Evolutionary conservation across 2,329 filamentous ascomycete species (phyloP), one percentile per base, ranked within the genome.

Genomic region (Aspergillus sojae): DNA sequence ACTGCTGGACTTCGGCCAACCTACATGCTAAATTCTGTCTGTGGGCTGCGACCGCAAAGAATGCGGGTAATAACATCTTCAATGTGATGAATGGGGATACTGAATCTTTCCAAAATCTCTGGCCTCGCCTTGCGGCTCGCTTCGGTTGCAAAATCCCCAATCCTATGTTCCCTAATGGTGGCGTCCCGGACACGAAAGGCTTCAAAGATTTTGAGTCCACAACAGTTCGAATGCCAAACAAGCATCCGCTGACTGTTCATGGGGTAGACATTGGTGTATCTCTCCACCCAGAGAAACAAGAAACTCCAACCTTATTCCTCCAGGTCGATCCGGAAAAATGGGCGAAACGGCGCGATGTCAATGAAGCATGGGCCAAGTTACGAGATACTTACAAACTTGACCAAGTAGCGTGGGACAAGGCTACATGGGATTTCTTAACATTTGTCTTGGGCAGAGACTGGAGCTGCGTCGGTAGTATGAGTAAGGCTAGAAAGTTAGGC

Each of bases 401-500:
- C 5, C 71, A 79, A 58, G 70, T 74, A 19, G 75, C 72, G 0
- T 82, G 80, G 63, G 78, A 80, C 9, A 78, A 80, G 62, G 81
- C 79, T 1, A 83, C 81, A 0, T 84, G 81, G 80, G 72, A 65
- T 1, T 82, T 81, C 59, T 65, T 80, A 58, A 78, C 75, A 7
- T 81, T 82, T 66, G 77, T 79, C 2, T 68, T 84, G 28, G 80
- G 81, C 0, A 68, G 81, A 41, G 66, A 74, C 23, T 76, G 64
- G 62, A 64, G 65, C 16, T 70, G 67, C 41, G 68, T 74, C 10
- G 67, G 53, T 1, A 74, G 56, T 59, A 82, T 83, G 77, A 82
- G 74, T 56, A 84, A 83, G 70, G 82, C 82, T 5, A 74, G 82
- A 58, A 77, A 77, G 63, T 69, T 76, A 28, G 82, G 82, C 0